Conservation (phyloP, 1,284 basidiomycete species). For the Fistulina hepatica region DNA sequence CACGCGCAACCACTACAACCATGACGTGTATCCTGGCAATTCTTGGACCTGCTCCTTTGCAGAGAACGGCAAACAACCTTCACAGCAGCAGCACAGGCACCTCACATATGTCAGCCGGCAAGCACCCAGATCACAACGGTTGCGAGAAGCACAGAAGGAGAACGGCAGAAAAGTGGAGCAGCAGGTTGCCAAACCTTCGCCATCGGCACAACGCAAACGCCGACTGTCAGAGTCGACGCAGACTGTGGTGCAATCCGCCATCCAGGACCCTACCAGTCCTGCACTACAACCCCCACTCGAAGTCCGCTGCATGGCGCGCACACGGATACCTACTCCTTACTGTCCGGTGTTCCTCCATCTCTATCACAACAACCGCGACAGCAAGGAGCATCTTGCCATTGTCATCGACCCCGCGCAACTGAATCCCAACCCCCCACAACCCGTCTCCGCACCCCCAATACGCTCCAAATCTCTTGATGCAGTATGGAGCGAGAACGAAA, state of each 20-base stretch:
- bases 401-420: constrained; percentile 87
- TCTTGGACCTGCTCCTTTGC: constrained; percentile 34
- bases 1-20: constrained; percentile 68
- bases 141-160: constrained; percentile 22
- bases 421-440: constrained; percentile 26
- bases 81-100: constrained; percentile 30
- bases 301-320: constrained; percentile 91
- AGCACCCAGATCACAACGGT: constrained; percentile 51
- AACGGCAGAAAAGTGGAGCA: not conserved
- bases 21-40: constrained; percentile 56
- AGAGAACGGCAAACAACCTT: constrained; percentile 12
- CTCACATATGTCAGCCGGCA: constrained; percentile 59
- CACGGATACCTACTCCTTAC: constrained; percentile 93
- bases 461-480: constrained; percentile 79
- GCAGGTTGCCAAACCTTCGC: not conserved
- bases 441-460: constrained; percentile 44
- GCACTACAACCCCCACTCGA: not conserved
- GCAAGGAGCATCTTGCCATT: constrained; percentile 96
- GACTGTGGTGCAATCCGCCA: not conserved
- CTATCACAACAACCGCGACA: constrained; percentile 85
- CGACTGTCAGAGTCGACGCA: not conserved
- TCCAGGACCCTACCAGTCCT: not conserved
- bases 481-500: constrained; percentile 79
- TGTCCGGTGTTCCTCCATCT: constrained; percentile 91
- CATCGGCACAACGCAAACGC: no score